phyloP scores from a whole-genome alignment of 2,329 filamentous ascomycete species.

The Decorospora gaudefroyi region DNA sequence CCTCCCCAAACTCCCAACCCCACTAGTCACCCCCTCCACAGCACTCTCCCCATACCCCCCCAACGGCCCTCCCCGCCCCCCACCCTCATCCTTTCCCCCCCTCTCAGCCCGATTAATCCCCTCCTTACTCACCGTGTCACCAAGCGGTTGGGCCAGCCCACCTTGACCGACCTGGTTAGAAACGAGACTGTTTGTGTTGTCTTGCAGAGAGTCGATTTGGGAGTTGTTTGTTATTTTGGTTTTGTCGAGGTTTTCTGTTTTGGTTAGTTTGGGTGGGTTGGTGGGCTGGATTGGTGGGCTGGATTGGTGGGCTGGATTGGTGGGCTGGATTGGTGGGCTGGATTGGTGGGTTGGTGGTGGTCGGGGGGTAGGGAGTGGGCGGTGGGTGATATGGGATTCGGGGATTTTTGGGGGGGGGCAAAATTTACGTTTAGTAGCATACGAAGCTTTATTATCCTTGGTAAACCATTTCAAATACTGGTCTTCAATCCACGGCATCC shows the following conservation, averaged over 20 bases:
- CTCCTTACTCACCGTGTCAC: slow-evolving; percentile 66
- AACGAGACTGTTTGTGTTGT: slow-evolving; percentile 66
- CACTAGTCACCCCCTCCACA: slow-evolving; percentile 42
- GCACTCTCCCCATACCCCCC: slow-evolving; percentile 40
- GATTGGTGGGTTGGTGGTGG: not conserved
- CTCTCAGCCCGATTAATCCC: slow-evolving; percentile 68
- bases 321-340: no score
- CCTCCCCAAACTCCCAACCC: slow-evolving; percentile 30
- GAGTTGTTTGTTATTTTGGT: slow-evolving; percentile 70
- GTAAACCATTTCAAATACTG: slow-evolving; percentile 73
- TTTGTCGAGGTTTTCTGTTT: slow-evolving; percentile 66
- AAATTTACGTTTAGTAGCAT: slow-evolving; percentile 66
- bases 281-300: not conserved
- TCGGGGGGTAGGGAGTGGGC: not conserved
- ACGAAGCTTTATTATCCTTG: slow-evolving; percentile 76
- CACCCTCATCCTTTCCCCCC: slow-evolving; percentile 65
- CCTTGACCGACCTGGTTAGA: slow-evolving; percentile 69
- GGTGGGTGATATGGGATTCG: not conserved
- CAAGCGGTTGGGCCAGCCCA: slow-evolving; percentile 66
- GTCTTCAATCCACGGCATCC: slow-evolving; percentile 79
- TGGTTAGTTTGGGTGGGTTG: no score
- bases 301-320: no score
- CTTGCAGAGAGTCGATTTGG: slow-evolving; percentile 70
- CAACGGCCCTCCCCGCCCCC: slow-evolving; percentile 45
- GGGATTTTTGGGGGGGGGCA: no score